These are phyloP conservation scores for Cryptosporidium viatorum DNA, from an alignment of 169 alveolate genomes.

Conservation along the genomic window DNA sequence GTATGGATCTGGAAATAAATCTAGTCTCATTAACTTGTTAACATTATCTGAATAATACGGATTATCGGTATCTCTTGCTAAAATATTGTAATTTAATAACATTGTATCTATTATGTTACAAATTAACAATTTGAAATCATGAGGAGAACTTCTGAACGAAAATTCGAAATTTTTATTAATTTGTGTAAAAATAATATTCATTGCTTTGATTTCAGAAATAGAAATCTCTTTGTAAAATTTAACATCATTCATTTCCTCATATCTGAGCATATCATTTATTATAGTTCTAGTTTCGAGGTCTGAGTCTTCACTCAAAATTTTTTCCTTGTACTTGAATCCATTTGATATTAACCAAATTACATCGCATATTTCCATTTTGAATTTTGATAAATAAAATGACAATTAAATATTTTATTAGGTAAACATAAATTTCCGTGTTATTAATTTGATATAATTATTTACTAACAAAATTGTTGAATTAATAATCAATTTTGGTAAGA, in stretches of 20 bases:
- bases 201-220: background rate
- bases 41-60: background rate
- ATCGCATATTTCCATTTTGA: slow-evolving; percentile 31
- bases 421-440: background rate
- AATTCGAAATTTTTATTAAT: background rate
- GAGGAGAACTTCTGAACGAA: slow-evolving; percentile 39
- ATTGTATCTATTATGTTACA: slow-evolving; percentile 18
- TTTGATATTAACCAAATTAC: slow-evolving; percentile 22
- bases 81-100: background rate
- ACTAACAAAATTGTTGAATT: background rate
- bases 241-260: background rate
- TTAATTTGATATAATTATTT: too few species aligned
- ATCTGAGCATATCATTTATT: background rate
- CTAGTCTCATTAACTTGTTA: slow-evolving; percentile 10
- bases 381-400: background rate
- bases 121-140: slow-evolving; percentile 16
- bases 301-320: background rate
- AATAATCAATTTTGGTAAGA: background rate
- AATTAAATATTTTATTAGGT: background rate
- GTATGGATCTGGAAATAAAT: slow-evolving; percentile 55
- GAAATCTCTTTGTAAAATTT: background rate
- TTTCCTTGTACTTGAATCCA: slow-evolving; percentile 22
- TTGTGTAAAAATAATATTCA: background rate
- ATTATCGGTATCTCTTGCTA: background rate
- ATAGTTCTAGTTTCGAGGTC: slow-evolving; percentile 4